Conservation (phyloP, 257 asterid genomes). For the Solanum pinnatisectum region DNA sequence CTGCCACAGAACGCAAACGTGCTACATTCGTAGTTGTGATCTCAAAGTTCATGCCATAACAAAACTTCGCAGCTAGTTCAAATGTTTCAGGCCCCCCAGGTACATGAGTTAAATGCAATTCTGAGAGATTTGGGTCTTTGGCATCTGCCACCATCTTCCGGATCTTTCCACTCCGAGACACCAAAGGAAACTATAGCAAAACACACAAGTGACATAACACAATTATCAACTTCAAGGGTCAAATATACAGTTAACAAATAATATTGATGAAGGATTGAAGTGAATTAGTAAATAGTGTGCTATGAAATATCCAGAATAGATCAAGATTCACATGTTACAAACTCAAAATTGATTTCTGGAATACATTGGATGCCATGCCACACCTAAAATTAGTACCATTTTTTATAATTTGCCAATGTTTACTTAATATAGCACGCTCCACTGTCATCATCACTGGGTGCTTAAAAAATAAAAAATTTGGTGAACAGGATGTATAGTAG, state of each 20-base stretch:
- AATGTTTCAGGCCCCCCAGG: constrained; percentile 66
- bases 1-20: constrained; percentile 48
- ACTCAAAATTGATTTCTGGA: background rate
- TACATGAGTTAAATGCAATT: constrained; percentile 34
- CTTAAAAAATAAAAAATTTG: background rate
- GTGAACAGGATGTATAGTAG: background rate
- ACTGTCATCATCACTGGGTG: background rate
- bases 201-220: background rate
- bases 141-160: constrained; percentile 47
- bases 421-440: background rate
- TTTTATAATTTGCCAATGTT: background rate
- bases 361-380: background rate
- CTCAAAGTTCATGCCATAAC: constrained; percentile 63
- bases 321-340: background rate
- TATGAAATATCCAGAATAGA: background rate
- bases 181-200: constrained; percentile 51
- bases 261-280: background rate
- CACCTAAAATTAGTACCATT: background rate
- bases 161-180: constrained; percentile 59
- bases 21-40: constrained; percentile 55
- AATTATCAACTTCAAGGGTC: background rate
- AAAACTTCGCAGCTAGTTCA: constrained; percentile 62
- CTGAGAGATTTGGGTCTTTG: constrained; percentile 28
- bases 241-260: background rate
- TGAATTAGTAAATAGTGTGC: background rate